phyloP scores from a whole-genome alignment of 2,329 filamentous ascomycete species.

The Fusarium penzigii region DNA sequence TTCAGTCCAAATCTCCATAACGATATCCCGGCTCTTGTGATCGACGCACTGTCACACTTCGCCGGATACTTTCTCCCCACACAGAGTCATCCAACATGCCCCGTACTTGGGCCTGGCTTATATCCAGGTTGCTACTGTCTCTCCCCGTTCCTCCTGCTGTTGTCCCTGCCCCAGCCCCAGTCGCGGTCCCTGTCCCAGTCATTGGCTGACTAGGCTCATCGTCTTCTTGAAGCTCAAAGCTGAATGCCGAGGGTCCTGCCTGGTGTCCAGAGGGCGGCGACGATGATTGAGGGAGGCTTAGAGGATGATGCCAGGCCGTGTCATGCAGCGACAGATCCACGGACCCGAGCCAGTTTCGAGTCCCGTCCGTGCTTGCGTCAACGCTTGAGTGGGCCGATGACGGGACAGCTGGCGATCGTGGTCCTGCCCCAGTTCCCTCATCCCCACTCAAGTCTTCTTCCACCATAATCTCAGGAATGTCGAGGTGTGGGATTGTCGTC shows the following conservation, averaged over 20 bases:
- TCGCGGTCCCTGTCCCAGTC: background rate
- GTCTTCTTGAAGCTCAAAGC: constrained; percentile 57
- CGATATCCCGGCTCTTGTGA: constrained; percentile 38
- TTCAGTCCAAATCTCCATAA: constrained; percentile 31
- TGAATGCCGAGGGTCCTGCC: constrained; percentile 56
- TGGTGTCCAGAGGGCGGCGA: constrained; percentile 41
- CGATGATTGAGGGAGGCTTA: constrained; percentile 54
- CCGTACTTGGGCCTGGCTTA: constrained; percentile 68
- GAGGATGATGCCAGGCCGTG: constrained; percentile 45
- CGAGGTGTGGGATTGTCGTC: constrained; percentile 75
- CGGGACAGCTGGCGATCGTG: constrained; percentile 23
- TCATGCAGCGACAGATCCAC: constrained; percentile 43
- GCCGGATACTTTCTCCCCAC: constrained; percentile 90
- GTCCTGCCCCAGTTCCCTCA: constrained; percentile 21
- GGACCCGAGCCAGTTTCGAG: constrained; percentile 45
- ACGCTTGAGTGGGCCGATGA: constrained; percentile 24
- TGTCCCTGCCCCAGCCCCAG: background rate
- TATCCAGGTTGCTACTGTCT: constrained; percentile 51
- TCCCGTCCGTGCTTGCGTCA: constrained; percentile 32
- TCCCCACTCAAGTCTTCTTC: constrained; percentile 68
- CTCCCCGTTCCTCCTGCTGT: constrained; percentile 48
- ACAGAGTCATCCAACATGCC: constrained; percentile 85
- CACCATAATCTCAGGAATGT: constrained; percentile 86
- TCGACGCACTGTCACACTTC: constrained; percentile 73
- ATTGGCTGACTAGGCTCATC: constrained; percentile 30